Percentiles rank a stretch among this genome's conserved stretches.
phyloP scores from a whole-genome alignment of 345 rosid genomes.

The Psidium friedrichsthalianum region DNA sequence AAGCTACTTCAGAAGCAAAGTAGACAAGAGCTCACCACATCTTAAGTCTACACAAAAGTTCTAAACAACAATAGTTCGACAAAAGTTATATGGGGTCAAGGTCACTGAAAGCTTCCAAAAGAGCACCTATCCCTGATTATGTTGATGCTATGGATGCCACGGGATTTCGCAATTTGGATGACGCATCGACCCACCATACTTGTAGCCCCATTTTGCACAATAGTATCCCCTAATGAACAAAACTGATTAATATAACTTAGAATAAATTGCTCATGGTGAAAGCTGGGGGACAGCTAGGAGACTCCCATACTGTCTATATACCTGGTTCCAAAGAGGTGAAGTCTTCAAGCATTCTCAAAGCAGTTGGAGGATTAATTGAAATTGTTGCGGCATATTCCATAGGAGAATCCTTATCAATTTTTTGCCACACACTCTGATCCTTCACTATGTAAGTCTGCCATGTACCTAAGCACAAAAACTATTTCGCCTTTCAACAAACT shows the following conservation, averaged over 20 bases:
- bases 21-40: not conserved
- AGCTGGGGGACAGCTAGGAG: not conserved
- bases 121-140: conserved; percentile 72
- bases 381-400: conserved; percentile 85
- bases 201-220: conserved; percentile 92
- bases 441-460: conserved; percentile 81
- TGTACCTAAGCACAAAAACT: conserved; percentile 28
- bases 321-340: conserved; percentile 52
- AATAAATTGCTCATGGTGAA: not conserved
- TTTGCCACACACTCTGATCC: conserved; percentile 74
- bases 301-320: not conserved
- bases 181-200: conserved; percentile 87
- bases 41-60: not conserved
- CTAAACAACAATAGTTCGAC: not conserved
- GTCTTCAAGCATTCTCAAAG: conserved; percentile 86
- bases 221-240: conserved; percentile 45
- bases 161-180: conserved; percentile 64
- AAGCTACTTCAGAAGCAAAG: not conserved
- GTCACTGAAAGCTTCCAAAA: not conserved
- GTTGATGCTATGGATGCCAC: conserved; percentile 61
- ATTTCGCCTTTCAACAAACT: not conserved
- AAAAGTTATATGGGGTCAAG: not conserved
- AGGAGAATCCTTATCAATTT: conserved; percentile 53
- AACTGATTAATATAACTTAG: conserved; percentile 1
- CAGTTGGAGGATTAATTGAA: conserved; percentile 81